A percentile compares a stretch with the other conserved stretches of the same genome.
Conservation (phyloP, 495 filamentous ascomycete species). For the Annulohypoxylon stygium region DNA sequence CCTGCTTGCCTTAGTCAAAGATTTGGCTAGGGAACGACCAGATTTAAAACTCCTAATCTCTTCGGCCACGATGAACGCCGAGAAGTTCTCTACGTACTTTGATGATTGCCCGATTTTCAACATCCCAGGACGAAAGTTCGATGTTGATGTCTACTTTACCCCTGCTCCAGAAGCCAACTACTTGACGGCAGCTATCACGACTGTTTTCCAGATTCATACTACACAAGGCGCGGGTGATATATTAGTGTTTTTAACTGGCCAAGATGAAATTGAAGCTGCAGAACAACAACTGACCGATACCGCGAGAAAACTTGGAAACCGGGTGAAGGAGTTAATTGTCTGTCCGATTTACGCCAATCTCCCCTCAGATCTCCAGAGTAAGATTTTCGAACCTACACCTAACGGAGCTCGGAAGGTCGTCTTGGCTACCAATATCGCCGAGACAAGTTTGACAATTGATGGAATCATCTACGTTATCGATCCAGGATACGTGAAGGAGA, state of each 20-base stretch:
- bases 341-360: slow-evolving; percentile 92
- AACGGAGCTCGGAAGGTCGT: slow-evolving; percentile 86
- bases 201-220: slow-evolving; percentile 96
- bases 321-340: slow-evolving; percentile 87
- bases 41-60: slow-evolving; percentile 94
- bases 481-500: slow-evolving; percentile 94
- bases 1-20: slow-evolving; percentile 89
- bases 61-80: slow-evolving; percentile 94
- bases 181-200: slow-evolving; percentile 89
- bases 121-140: slow-evolving; percentile 90
- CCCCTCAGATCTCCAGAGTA: slow-evolving; percentile 84
- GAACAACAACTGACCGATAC: slow-evolving; percentile 86
- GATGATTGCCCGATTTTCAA: slow-evolving; percentile 97
- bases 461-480: slow-evolving; percentile 94
- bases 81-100: slow-evolving; percentile 93
- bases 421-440: slow-evolving; percentile 90
- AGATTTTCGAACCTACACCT: slow-evolving; percentile 92
- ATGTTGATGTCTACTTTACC: slow-evolving; percentile 94
- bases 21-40: slow-evolving; percentile 85
- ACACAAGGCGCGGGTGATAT: slow-evolving; percentile 90
- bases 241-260: slow-evolving; percentile 88
- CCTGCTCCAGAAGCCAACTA: slow-evolving; percentile 95
- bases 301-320: slow-evolving; percentile 80
- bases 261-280: slow-evolving; percentile 90
- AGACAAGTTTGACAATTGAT: slow-evolving; percentile 90